Base-by-base conservation (phyloP, 1,284 basidiomycete genomes). In the Puccinia horiana region DNA sequence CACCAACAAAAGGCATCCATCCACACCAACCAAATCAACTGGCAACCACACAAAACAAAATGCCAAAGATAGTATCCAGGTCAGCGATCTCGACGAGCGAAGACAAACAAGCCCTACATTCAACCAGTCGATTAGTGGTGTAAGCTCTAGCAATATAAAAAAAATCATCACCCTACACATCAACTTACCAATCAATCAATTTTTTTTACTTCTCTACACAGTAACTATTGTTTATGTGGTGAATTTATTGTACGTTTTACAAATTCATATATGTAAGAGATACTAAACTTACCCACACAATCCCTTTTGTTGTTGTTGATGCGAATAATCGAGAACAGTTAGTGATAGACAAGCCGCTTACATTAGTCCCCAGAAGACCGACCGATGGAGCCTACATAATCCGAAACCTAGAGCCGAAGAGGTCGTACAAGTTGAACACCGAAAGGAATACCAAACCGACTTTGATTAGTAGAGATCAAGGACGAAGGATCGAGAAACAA, bases 91-190 rank as follows among this genome's bases (percentile, higher is more conserved):
- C 78, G 6, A 81, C 78, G 16, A 73, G 69, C 44, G 78, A 81
- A 81, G 78, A 81, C 37, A 81, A 81, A 63, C 78, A 81, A 32
- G 78, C 78, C 6, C 44, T 81, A 18, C 78, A 81, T 56, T 35
- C 78, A 14, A 72, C 67, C 2, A 73, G 49, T n/a, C 67, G 78
- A 58, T 37, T 81, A 18, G 69, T 81, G 2, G 78, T 81, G 78
- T 81, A 37, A 65, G 63, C 69, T 26, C 26, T 47, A 40, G 35
- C 20, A 6, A 23, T 44, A 16, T 11, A 26, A 40, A 12, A 63
- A 23, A 32, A 26, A 72, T 16, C 18, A 14, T 3, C n/a, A n/a
- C 52, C 3, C 52, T 40, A 29, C 8, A 67, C 35, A 11, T 35
- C 40, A 78, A 65, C 26, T 47, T 32, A 78, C 52, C 26, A 16